Evolutionary conservation across 352 stramenopile species (phyloP).

Genomic region (Pythium chondricola): DNA sequence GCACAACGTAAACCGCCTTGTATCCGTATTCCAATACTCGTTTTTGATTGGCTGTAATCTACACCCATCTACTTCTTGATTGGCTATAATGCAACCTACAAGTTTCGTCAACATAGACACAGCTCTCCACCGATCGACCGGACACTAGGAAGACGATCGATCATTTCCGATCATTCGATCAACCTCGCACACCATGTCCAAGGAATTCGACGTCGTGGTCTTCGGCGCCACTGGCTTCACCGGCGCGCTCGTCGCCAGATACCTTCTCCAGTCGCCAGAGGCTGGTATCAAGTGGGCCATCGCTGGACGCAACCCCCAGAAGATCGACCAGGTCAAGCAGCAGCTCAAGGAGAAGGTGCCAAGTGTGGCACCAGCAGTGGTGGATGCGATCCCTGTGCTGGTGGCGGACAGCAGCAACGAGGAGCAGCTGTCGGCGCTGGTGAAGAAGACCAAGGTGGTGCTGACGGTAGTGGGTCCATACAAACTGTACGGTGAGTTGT

Average conservation of each 20-base stretch:
- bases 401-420: constrained; percentile 42
- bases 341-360: constrained; percentile 20
- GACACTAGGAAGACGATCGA: too few relatives aligned
- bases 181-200: background rate
- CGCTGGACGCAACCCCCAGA: constrained; percentile 56
- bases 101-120: too few relatives aligned
- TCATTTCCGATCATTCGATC: too few relatives aligned
- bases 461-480: constrained; percentile 76
- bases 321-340: constrained; percentile 33
- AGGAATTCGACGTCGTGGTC: constrained; percentile 47
- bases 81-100: too few relatives aligned
- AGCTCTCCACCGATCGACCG: too few relatives aligned
- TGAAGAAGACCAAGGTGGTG: constrained; percentile 62
- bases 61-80: too few relatives aligned
- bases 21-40: too few relatives aligned
- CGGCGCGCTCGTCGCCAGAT: constrained; percentile 48
- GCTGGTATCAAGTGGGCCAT: constrained; percentile 86
- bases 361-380: background rate
- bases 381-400: constrained; percentile 32
- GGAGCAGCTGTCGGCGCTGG: constrained; percentile 39
- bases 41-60: too few relatives aligned
- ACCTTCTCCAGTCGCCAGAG: constrained; percentile 53
- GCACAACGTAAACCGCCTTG: too few relatives aligned
- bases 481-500: constrained; percentile 50
- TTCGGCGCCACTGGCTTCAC: constrained; percentile 85